Evolutionary conservation across 129 eudicot genomes (phyloP).

Genomic region (Flaveria robusta): DNA sequence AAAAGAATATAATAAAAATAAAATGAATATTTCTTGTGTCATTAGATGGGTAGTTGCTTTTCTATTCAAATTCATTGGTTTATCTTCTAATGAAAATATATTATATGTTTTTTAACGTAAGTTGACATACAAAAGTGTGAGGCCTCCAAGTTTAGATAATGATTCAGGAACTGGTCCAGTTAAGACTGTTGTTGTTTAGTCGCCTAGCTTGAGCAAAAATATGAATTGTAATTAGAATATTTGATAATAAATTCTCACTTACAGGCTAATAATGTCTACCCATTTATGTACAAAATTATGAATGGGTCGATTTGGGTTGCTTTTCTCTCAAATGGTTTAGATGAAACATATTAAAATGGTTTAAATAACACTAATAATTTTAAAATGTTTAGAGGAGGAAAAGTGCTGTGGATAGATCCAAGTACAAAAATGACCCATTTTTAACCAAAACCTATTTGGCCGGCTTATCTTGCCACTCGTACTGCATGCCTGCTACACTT

Average conservation of each 20-base stretch:
- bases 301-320: neutral
- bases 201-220: slow-evolving; percentile 61
- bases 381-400: too few species aligned
- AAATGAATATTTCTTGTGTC: too few species aligned
- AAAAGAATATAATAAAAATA: neutral
- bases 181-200: slow-evolving; percentile 89
- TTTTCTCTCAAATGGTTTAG: neutral
- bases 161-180: slow-evolving; percentile 76
- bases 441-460: neutral
- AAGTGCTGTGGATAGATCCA: too few species aligned
- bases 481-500: neutral
- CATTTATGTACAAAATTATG: neutral
- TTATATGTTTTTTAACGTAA: neutral
- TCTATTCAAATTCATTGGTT: too few species aligned
- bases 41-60: too few species aligned
- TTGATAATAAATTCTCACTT: neutral
- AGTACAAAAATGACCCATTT: too few species aligned
- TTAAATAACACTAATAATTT: too few species aligned
- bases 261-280: neutral
- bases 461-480: neutral
- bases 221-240: slow-evolving; percentile 18
- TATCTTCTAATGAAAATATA: too few species aligned
- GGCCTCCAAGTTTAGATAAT: slow-evolving; percentile 58
- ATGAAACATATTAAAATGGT: neutral
- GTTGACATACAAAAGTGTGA: slow-evolving; percentile 77